Conservation (phyloP, 441 rosid genomes). For the Capsella rubella region DNA sequence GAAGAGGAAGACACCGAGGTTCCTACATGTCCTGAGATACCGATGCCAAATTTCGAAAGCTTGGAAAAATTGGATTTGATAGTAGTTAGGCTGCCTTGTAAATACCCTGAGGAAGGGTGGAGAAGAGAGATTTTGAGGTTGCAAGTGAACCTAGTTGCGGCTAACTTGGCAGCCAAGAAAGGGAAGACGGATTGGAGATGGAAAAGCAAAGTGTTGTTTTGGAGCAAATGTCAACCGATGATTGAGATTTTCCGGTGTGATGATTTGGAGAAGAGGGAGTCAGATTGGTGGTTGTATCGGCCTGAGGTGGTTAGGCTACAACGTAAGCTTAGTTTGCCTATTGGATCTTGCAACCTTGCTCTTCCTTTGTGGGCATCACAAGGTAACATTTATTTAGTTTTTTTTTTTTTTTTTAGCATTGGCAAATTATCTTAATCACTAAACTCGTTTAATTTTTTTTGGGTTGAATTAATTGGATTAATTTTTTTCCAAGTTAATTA, state of each 20-base stretch:
- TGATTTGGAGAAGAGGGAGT: constrained; percentile 73
- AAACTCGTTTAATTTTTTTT: no score
- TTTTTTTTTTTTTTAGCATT: background rate
- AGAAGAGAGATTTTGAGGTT: constrained; percentile 82
- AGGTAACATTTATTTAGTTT: constrained; percentile 17
- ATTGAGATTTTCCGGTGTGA: constrained; percentile 81
- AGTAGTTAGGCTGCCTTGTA: constrained; percentile 81
- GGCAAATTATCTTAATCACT: background rate
- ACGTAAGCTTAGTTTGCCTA: constrained; percentile 76
- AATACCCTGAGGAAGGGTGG: constrained; percentile 74
- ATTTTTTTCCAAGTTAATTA: background rate
- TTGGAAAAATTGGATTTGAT: constrained; percentile 67
- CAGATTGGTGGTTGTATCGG: constrained; percentile 84
- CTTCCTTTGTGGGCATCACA: constrained; percentile 78
- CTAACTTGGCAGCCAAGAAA: constrained; percentile 65
- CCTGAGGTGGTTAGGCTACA: constrained; percentile 65
- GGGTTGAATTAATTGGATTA: no score
- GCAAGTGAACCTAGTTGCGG: constrained; percentile 76
- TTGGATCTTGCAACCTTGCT: constrained; percentile 84
- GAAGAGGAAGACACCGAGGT: constrained; percentile 84
- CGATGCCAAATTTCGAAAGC: constrained; percentile 69
- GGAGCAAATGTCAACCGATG: constrained; percentile 92
- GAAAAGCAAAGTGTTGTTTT: constrained; percentile 71
- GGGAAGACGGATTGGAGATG: constrained; percentile 64
- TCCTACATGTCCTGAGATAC: constrained; percentile 78